Evolutionary conservation across 2,329 filamentous ascomycete genomes (phyloP), one percentile per base, ranked within the genome.

Genomic region (Ceratocystis destructans): DNA sequence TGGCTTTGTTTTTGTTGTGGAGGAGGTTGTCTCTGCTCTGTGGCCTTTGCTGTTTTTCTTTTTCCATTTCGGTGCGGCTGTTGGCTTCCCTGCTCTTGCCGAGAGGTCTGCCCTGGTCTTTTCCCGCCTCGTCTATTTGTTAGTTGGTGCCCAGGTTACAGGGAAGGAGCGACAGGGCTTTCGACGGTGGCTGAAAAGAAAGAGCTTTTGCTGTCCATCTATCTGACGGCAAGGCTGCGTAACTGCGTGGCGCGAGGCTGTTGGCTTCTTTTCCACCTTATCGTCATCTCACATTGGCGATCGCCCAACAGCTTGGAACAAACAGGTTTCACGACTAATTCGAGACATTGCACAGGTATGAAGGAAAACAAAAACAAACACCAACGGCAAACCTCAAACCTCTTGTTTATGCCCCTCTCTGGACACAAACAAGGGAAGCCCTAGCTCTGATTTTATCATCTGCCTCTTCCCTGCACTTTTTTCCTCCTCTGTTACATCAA

Each of bases 21-120:
- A 17, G 37, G 22, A 64, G 61, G 31, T 50, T 66, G 64, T 66
- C 59, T 41, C 37, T 41, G 37, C 59, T 41, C 37, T 41, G 37
- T 41, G 4, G 37, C 10, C 12, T 41, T 15, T 41, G 37, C 37
- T 15, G 37, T 15, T 41, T 41, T 41, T 41, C 37, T 62, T 65
- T 62, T 61, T 46, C 46, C 64, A 59, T 15, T 59, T 59, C 7
- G 55, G 28, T 37, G 55, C 55, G 28, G 55, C 55, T 59, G 22
- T 57, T 57, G 17, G 31, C 55, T 59, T 37, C 55, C 55, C 37
- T 37, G 55, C 6, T 59, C 55, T 37, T 59, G 55, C 55, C 20
- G 28, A 59, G 55, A 31, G 28, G 28, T 20, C 33, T 41, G 37
- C 55, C 55, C 55, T 59, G 55, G 55, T 25, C 55, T 59, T 41